These are phyloP conservation scores for Pyricularia sp. DNA, from an alignment of 2,329 filamentous ascomycete species.

Conservation along the genomic window DNA sequence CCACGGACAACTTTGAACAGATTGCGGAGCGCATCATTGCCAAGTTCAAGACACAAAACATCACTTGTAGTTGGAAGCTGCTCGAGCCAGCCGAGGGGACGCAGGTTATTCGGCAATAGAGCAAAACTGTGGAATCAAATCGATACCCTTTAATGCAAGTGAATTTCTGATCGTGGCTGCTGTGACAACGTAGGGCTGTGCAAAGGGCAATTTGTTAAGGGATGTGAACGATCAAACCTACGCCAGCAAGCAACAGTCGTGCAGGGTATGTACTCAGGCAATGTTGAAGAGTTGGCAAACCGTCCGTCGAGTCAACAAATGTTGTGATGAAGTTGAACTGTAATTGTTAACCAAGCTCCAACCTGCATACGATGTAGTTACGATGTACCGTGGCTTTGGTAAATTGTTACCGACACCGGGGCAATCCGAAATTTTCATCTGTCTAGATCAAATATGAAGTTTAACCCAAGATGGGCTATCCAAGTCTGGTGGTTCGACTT, in stretches of 20 bases:
- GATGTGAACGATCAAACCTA: not conserved
- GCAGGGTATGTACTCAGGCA: no score
- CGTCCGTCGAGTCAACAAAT: no score
- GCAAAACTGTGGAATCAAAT: not conserved
- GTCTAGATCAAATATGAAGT: not conserved
- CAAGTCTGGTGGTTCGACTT: not conserved
- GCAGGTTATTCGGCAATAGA: slow-evolving; percentile 25
- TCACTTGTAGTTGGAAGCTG: slow-evolving; percentile 75
- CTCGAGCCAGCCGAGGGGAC: slow-evolving; percentile 75
- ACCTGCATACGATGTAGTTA: not conserved
- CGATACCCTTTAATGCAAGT: not conserved
- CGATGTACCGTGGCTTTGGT: not conserved
- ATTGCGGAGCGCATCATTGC: slow-evolving; percentile 72
- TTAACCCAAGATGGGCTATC: not conserved
- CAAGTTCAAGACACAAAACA: slow-evolving; percentile 58
- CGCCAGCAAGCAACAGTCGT: no score
- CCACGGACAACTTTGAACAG: slow-evolving; percentile 75
- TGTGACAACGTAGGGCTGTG: not conserved
- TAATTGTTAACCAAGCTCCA: not conserved
- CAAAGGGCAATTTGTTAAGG: not conserved
- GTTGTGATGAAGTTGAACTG: no score
- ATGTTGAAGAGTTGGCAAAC: no score
- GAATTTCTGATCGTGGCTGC: not conserved
- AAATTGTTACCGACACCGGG: not conserved
- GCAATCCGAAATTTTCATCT: not conserved